These are phyloP conservation scores for Cladosporium sp. DNA, from an alignment of 2,329 filamentous ascomycete species.

Conservation along the genomic window DNA sequence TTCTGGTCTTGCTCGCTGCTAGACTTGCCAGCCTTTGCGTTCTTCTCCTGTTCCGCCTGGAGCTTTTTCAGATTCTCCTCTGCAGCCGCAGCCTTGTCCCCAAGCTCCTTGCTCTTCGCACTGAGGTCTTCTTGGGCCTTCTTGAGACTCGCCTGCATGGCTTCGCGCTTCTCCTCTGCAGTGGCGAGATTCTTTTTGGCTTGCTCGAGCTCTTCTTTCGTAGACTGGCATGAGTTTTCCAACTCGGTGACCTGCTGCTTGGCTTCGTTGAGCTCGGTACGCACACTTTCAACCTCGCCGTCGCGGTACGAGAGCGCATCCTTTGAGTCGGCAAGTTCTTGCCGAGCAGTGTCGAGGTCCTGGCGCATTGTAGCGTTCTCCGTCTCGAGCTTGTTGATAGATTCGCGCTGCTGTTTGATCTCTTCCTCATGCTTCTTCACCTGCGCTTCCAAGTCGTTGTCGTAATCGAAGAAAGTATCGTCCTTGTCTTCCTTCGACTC, in stretches of 20 bases:
- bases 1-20: constrained; percentile 45
- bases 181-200: constrained; percentile 30
- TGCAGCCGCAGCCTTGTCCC: constrained; percentile 33
- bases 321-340: constrained; percentile 46
- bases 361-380: constrained; percentile 65
- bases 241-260: constrained; percentile 6
- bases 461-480: constrained; percentile 88
- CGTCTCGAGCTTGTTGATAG: constrained; percentile 64
- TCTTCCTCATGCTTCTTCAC: constrained; percentile 65
- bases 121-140: constrained; percentile 43
- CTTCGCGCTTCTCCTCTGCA: constrained; percentile 43
- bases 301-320: constrained; percentile 23
- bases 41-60: constrained; percentile 39
- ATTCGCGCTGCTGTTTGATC: constrained; percentile 54
- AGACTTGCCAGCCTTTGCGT: constrained; percentile 47
- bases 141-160: constrained; percentile 48
- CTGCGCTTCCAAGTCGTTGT: constrained; percentile 79
- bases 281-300: constrained; percentile 16
- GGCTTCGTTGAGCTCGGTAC: constrained; percentile 40
- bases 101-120: constrained; percentile 42
- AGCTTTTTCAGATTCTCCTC: constrained; percentile 32
- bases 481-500: constrained; percentile 34
- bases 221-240: constrained; percentile 31
- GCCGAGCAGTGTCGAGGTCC: constrained; percentile 56
- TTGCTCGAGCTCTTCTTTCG: constrained; percentile 33